Base-by-base conservation (phyloP, 495 filamentous ascomycete species). In the Xylaria scruposa region DNA sequence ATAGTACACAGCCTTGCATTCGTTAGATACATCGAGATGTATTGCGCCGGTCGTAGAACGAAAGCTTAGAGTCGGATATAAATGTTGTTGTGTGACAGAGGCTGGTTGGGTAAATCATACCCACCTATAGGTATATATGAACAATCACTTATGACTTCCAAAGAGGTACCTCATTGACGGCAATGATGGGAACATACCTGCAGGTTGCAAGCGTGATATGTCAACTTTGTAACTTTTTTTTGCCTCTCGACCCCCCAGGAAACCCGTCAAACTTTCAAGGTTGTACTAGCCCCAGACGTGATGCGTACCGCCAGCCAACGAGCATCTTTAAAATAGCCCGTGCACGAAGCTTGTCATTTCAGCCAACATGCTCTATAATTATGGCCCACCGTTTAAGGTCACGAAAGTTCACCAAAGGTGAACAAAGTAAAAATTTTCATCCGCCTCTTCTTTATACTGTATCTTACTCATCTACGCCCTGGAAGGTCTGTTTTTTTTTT, bases 331-430 rank as follows among this genome's bases (percentile, higher is more conserved):
- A 40, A 67, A n/a, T 19, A 42, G 49, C 65, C 65, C 65, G 65
- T 67, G 65, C 65, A 42, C 65, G 17, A 44, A n/a, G 65, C 65
- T 67, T 47, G 29, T 54, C 47, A 54, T 67, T 36, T n/a, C 47
- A 47, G 31, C 46, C 31, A 67, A 67, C 64, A 54, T 26, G 46
- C 10, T 67, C 49, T 17, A 17, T 40, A 12, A 56, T 42, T 15
- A 44, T n/a, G 65, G 36, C 33, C 65, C 65, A 67, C 65, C 47
- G 49, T 56, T 33, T 56, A 36, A 53, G 49, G 65, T 67, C 47
- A 67, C 33, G 19, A 63, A 63, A 26, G 60, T 63, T 63, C 60
- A 44, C 21, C 36, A 0, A 44, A 40, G 33, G 44, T 54, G 47
- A 67, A 67, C 9, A 40, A 54, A 42, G 31, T 38, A 44, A 67